A percentile compares a stretch with the other conserved stretches of the same genome.
These are phyloP conservation scores for Beauveria pseudobassiana DNA, from an alignment of 2,329 filamentous ascomycete species.

Conservation along the genomic window DNA sequence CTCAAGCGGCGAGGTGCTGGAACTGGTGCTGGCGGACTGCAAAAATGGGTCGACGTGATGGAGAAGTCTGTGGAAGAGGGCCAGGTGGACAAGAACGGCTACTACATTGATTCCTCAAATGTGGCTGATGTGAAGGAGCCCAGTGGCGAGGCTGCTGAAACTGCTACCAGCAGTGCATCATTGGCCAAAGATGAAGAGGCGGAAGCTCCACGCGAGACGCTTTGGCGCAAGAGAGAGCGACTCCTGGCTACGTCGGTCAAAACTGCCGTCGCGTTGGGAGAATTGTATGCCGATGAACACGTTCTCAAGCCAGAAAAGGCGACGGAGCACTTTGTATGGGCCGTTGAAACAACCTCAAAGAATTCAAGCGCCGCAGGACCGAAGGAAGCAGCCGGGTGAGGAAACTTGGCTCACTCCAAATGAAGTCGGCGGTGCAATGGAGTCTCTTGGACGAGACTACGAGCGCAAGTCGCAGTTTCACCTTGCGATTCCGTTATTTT, in stretches of 20 bases:
- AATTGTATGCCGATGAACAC: slow-evolving; percentile 71
- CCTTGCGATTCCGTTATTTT: slow-evolving; percentile 75
- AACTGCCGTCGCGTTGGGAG: slow-evolving; percentile 75
- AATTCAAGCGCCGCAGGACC: slow-evolving; percentile 59
- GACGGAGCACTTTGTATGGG: slow-evolving; percentile 67
- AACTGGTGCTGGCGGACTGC: slow-evolving; percentile 67
- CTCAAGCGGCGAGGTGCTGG: slow-evolving; percentile 67
- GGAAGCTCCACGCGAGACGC: slow-evolving; percentile 32
- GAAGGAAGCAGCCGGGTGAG: slow-evolving; percentile 65
- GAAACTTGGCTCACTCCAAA: slow-evolving; percentile 63
- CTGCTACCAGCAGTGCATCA: not conserved
- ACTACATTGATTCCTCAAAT: slow-evolving; percentile 18
- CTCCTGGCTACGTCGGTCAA: slow-evolving; percentile 67
- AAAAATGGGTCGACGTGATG: slow-evolving; percentile 50
- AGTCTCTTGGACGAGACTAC: slow-evolving; percentile 72
- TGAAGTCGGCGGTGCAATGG: slow-evolving; percentile 66
- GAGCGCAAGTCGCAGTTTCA: slow-evolving; percentile 67
- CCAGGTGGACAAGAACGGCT: slow-evolving; percentile 34
- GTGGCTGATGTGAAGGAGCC: not conserved
- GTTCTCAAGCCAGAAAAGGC: slow-evolving; percentile 67
- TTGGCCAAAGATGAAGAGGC: slow-evolving; percentile 11
- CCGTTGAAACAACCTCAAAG: slow-evolving; percentile 74
- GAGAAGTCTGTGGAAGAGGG: slow-evolving; percentile 43
- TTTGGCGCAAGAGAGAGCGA: slow-evolving; percentile 54
- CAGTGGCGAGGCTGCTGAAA: not conserved